phyloP scores from a whole-genome alignment of 1,284 basidiomycete genomes.

The Fistulinella cinereoalba region DNA sequence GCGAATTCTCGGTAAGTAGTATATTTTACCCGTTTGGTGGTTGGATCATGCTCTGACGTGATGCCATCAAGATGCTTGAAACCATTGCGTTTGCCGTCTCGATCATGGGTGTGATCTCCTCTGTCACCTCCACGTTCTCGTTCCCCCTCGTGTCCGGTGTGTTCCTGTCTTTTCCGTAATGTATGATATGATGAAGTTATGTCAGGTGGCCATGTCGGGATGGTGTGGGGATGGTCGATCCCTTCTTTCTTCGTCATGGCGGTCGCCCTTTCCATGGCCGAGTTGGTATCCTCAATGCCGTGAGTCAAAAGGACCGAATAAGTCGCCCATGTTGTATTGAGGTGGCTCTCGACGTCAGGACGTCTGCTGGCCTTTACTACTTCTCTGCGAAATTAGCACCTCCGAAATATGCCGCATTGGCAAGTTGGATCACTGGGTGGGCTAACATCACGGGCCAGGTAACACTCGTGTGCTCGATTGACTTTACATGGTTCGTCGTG shows the following conservation, averaged over 20 bases:
- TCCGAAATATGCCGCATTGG: conserved; percentile 52
- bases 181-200: conserved; percentile 1
- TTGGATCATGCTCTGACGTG: too few species aligned
- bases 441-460: conserved; percentile 60
- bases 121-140: conserved; percentile 62
- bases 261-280: conserved; percentile 68
- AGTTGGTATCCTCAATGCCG: conserved; percentile 75
- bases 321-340: not conserved
- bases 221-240: conserved; percentile 78
- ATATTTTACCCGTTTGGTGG: too few species aligned
- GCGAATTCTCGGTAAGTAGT: conserved; percentile 66
- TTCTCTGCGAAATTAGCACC: conserved; percentile 71
- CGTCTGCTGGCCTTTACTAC: conserved; percentile 71
- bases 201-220: conserved; percentile 68
- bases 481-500: conserved; percentile 57
- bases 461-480: conserved; percentile 69
- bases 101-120: conserved; percentile 73
- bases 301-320: conserved; percentile 35
- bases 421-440: conserved; percentile 75
- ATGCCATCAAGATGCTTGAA: conserved; percentile 49
- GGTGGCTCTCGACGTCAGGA: conserved; percentile 35
- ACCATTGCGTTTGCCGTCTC: conserved; percentile 69
- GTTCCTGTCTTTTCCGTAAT: conserved; percentile 7
- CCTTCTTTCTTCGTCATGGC: conserved; percentile 67
- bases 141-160: conserved; percentile 61